Evolutionary conservation across 148 eudicot species (phyloP).

Genomic region (Heliosperma pusillum): DNA sequence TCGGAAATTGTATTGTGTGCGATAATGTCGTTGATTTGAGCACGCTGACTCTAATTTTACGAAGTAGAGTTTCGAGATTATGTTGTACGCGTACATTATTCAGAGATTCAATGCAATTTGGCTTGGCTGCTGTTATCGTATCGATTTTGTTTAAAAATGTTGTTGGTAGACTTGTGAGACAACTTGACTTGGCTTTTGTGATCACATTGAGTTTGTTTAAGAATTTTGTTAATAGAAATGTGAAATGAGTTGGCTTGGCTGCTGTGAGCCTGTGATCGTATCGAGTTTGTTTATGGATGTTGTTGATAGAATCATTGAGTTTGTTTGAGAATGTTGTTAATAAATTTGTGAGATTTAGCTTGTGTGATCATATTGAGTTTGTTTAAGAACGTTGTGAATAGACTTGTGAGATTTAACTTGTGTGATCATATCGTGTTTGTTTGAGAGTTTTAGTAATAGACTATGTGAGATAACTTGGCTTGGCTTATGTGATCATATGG

Average conservation of each 20-base stretch:
- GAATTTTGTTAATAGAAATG: not conserved
- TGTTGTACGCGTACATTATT: not conserved
- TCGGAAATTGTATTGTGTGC: not conserved
- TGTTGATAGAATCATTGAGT: not conserved
- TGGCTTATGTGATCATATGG: not conserved
- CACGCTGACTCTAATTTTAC: not conserved
- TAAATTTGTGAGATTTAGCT: not conserved
- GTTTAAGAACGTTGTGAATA: not conserved
- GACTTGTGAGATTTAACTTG: not conserved
- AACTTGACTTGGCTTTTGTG: not conserved
- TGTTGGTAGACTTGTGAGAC: not conserved
- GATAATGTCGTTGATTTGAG: constrained; percentile 1
- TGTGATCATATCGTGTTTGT: not conserved
- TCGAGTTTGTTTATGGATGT: not conserved
- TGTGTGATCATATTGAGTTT: not conserved
- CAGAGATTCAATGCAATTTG: not conserved
- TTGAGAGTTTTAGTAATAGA: no score
- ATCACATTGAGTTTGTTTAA: not conserved
- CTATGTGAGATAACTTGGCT: not conserved
- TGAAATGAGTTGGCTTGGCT: no score
- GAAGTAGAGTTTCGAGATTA: not conserved
- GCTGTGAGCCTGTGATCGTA: not conserved
- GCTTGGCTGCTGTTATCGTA: not conserved
- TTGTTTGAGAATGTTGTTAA: not conserved
- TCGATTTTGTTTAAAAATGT: not conserved